A percentile compares a stretch with the other conserved stretches of the same genome.
These are phyloP conservation scores for Hamigera avellanea DNA, from an alignment of 495 filamentous ascomycete genomes.

Conservation along the genomic window DNA sequence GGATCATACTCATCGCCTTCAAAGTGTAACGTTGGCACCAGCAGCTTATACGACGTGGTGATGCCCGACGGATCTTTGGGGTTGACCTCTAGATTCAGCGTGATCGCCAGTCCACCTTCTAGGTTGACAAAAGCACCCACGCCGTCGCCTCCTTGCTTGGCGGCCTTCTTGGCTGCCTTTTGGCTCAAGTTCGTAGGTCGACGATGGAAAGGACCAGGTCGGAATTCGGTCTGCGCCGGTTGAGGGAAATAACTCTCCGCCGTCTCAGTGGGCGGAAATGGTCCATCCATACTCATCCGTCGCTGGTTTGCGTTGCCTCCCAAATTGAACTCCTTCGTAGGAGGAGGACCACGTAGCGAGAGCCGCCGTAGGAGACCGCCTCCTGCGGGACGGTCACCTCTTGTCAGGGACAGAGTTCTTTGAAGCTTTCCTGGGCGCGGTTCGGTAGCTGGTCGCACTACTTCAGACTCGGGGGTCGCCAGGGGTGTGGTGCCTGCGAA, in stretches of 20 bases:
- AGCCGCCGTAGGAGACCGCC: conserved; percentile 45
- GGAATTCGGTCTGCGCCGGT: conserved; percentile 12
- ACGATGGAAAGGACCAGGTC: conserved; percentile 51
- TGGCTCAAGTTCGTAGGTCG: conserved; percentile 57
- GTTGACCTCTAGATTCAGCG: conserved; percentile 76
- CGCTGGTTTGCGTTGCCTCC: conserved; percentile 10
- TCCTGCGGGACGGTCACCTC: conserved; percentile 33
- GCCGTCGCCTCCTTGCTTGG: conserved; percentile 29
- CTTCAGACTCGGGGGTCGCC: conserved; percentile 36
- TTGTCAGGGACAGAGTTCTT: conserved; percentile 52
- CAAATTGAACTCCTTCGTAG: conserved; percentile 31
- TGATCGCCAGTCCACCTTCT: conserved; percentile 70
- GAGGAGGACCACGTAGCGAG: conserved; percentile 29
- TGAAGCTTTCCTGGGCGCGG: conserved; percentile 39
- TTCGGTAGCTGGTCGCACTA: conserved; percentile 21
- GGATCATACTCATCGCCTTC: conserved; percentile 34
- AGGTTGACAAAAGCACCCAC: conserved; percentile 45
- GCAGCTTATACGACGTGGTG: conserved; percentile 74
- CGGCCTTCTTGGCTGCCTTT: conserved; percentile 39
- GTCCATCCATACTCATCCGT: conserved; percentile 29
- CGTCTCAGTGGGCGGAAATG: conserved; percentile 18
- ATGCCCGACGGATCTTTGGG: conserved; percentile 77
- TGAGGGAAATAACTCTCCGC: conserved; percentile 31
- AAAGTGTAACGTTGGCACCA: conserved; percentile 65
- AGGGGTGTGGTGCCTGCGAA: conserved; percentile 48